phyloP scores from a whole-genome alignment of 352 stramenopile genomes.

The Globisporangium megalacanthum region DNA sequence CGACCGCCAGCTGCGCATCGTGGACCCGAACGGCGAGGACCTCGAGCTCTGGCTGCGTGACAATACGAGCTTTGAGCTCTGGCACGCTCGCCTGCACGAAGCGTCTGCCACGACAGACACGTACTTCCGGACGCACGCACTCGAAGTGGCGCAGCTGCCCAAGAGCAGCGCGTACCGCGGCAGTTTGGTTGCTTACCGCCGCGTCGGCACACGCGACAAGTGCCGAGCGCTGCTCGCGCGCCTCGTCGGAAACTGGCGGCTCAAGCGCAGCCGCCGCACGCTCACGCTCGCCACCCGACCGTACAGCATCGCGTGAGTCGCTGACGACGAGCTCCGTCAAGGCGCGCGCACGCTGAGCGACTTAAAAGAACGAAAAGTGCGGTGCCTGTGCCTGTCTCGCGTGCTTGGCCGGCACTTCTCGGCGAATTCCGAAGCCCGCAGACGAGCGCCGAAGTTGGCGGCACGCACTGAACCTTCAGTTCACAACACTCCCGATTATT shows the following conservation, averaged over 20 bases:
- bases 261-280: constrained; percentile 12
- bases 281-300: background rate
- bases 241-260: constrained; percentile 33
- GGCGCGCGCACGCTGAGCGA: no score
- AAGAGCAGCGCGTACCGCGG: constrained; percentile 59
- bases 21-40: constrained; percentile 71
- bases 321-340: background rate
- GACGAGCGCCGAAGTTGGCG: no score
- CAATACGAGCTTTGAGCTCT: constrained; percentile 35
- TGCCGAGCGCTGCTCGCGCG: constrained; percentile 42
- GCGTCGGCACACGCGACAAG: constrained; percentile 37
- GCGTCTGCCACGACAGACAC: constrained; percentile 49
- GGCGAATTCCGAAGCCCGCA: no score
- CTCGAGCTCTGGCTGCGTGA: constrained; percentile 75
- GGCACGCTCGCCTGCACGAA: constrained; percentile 54
- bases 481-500: no score
- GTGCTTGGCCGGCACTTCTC: no score
- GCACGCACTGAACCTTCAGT: no score
- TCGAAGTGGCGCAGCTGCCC: constrained; percentile 52
- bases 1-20: constrained; percentile 53
- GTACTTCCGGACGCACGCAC: constrained; percentile 54
- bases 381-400: no score
- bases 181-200: constrained; percentile 60
- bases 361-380: no score
- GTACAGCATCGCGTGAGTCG: background rate